Conservation (phyloP, 2,329 filamentous ascomycete genomes). For the Fusarium equiseti region DNA sequence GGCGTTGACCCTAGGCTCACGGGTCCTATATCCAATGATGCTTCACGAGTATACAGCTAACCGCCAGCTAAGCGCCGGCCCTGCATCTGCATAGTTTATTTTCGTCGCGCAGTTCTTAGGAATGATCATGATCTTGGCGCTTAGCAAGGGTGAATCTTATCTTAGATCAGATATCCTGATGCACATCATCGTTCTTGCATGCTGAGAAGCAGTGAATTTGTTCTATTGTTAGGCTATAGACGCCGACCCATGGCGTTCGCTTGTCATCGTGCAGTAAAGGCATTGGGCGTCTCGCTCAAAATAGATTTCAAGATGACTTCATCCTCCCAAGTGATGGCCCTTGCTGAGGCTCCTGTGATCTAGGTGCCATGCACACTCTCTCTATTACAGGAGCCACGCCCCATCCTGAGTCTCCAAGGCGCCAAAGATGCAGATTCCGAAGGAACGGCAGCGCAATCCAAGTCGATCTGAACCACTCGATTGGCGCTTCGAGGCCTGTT, state of each 20-base stretch:
- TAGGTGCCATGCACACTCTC: slow-evolving; percentile 24
- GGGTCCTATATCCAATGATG: slow-evolving; percentile 30
- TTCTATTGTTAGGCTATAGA: slow-evolving; percentile 30
- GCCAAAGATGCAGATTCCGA: slow-evolving; percentile 29
- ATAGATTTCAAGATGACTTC: slow-evolving; percentile 10
- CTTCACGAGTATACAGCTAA: slow-evolving; percentile 23
- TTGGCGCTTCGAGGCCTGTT: slow-evolving; percentile 32
- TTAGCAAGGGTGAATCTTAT: slow-evolving; percentile 29
- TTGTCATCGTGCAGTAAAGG: slow-evolving; percentile 24
- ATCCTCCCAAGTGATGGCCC: slow-evolving; percentile 20
- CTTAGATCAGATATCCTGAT: slow-evolving; percentile 28
- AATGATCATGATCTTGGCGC: slow-evolving; percentile 34
- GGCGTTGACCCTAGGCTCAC: slow-evolving; percentile 1
- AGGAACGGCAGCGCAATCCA: slow-evolving; percentile 33
- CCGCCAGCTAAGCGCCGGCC: slow-evolving; percentile 47
- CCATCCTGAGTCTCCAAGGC: slow-evolving; percentile 20
- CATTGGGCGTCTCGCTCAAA: slow-evolving; percentile 39
- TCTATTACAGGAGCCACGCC: slow-evolving; percentile 21
- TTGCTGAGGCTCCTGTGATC: slow-evolving; percentile 34
- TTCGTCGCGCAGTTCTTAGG: slow-evolving; percentile 30
- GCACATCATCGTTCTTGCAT: slow-evolving; percentile 28
- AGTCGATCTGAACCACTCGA: slow-evolving; percentile 30
- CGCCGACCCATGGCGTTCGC: slow-evolving; percentile 20
- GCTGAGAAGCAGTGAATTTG: neutral
- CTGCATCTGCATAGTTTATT: slow-evolving; percentile 31